A percentile compares a stretch with the other conserved stretches of the same genome.
Evolutionary conservation across 805 yeast genomes (phyloP).

Genomic region (Kodamaea hsintzibuensis): DNA sequence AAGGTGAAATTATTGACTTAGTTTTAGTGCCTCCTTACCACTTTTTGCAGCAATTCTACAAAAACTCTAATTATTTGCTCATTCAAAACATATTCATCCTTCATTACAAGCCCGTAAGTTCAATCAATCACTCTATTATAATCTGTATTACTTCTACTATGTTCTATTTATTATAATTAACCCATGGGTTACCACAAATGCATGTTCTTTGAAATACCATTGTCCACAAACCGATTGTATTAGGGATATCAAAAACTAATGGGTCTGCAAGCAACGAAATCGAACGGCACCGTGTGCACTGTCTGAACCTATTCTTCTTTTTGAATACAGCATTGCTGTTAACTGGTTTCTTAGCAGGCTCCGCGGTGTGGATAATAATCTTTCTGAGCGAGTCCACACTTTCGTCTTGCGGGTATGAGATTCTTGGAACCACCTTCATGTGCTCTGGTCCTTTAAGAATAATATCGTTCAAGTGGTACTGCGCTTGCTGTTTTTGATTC

Average conservation of each 20-base stretch:
- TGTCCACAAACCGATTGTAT: slow-evolving; percentile 50
- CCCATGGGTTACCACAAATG: slow-evolving; percentile 80
- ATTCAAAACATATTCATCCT: no score
- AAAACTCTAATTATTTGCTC: no score
- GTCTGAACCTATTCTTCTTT: slow-evolving; percentile 23
- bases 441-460: neutral
- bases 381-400: slow-evolving; percentile 42
- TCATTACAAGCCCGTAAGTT: no score
- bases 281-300: slow-evolving; percentile 44
- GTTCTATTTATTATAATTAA: slow-evolving; percentile 25
- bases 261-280: slow-evolving; percentile 44
- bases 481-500: slow-evolving; percentile 8
- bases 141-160: neutral
- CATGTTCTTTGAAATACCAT: slow-evolving; percentile 72
- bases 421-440: slow-evolving; percentile 21
- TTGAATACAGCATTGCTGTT: neutral
- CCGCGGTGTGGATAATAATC: slow-evolving; percentile 23
- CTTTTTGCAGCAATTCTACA: neutral
- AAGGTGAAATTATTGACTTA: no score
- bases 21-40: no score
- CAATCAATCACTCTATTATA: neutral
- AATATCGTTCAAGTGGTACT: neutral
- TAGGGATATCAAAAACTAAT: slow-evolving; percentile 32
- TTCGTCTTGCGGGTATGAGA: slow-evolving; percentile 21
- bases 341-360: neutral